Percentiles rank a stretch among this genome's conserved stretches.
phyloP scores from a whole-genome alignment of 805 yeast species.

The Saccharomyces mikatae region DNA sequence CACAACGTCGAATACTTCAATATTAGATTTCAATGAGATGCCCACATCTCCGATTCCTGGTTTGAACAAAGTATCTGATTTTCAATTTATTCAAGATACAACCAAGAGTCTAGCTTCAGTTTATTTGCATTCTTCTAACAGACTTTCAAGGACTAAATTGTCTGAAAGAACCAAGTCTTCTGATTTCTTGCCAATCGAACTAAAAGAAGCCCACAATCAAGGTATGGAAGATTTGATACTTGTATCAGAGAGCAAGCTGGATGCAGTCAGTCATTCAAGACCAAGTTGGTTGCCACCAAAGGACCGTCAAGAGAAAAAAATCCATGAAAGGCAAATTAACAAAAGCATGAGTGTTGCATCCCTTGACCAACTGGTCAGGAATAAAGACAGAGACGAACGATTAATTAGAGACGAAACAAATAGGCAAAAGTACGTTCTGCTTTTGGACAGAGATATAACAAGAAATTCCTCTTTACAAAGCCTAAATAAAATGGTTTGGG shows the following conservation, averaged over 20 bases:
- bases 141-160: constrained; percentile 32
- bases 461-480: constrained; percentile 17
- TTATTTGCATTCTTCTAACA: constrained; percentile 34
- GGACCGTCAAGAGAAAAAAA: constrained; percentile 39
- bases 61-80: constrained; percentile 21
- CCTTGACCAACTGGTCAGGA: constrained; percentile 25
- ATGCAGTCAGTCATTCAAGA: constrained; percentile 48
- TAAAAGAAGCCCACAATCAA: constrained; percentile 31
- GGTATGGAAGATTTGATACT: constrained; percentile 52
- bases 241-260: constrained; percentile 54
- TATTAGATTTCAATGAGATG: constrained; percentile 24
- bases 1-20: constrained; percentile 24
- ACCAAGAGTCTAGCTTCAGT: constrained; percentile 36
- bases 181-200: constrained; percentile 32
- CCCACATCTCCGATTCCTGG: constrained; percentile 50
- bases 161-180: constrained; percentile 31
- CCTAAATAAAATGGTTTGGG: constrained; percentile 25
- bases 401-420: constrained; percentile 15
- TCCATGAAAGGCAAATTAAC: constrained; percentile 51
- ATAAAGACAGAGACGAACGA: constrained; percentile 15
- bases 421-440: constrained; percentile 14
- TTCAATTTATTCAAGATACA: constrained; percentile 27
- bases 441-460: constrained; percentile 20
- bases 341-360: constrained; percentile 31
- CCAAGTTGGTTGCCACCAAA: constrained; percentile 72